Evolutionary conservation across 805 yeast genomes (phyloP), one percentile per base, ranked within the genome.

Genomic region (Saccharomycopsis amapae): DNA sequence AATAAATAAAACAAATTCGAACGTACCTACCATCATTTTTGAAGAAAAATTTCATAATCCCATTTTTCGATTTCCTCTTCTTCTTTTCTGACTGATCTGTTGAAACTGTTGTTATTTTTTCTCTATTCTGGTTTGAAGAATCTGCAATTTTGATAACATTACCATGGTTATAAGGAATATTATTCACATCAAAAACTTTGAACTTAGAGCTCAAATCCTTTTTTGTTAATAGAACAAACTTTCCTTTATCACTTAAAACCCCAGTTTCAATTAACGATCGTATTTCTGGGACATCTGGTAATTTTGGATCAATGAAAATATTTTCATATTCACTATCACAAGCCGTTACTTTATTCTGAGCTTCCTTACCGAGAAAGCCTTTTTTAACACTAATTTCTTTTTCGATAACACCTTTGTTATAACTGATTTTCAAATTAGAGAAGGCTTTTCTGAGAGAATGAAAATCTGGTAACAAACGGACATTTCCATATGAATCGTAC

Each of bases 381-480:
- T 19, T 34, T 20, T n/a, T 36, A 3, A 23, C 30, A 9, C 55
- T 60, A 6, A 57, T 56, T 34, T 53, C 55, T 41, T 52, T 53
- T 15, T 47, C 49, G 36, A 59, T 53, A 9, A 58, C 38, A 1
- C 55, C 57, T 39, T 52, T 46, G 6, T 60, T 60, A 9, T 64
- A 56, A 19, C 66, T 65, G 15, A 56, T 43, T 20, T 57, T 58
- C 25, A 70, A 60, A 9, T 65, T 55, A 5, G 65, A 57, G 46
- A 72, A 72, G 54, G 75, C 79, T 2, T 59, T 53, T 52, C 69
- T 66, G 46, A 83, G 68, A 33, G 70, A 66, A 36, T 62, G 62
- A 55, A 66, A 81, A 54, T 81, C 89, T 0, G 60, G 55, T 18
- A 65, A 59, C 4, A 70, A 45, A n/a, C 67, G 54, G 1, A 65